Conservation (phyloP, 306 rosid species). For the Dryas drummondii region DNA sequence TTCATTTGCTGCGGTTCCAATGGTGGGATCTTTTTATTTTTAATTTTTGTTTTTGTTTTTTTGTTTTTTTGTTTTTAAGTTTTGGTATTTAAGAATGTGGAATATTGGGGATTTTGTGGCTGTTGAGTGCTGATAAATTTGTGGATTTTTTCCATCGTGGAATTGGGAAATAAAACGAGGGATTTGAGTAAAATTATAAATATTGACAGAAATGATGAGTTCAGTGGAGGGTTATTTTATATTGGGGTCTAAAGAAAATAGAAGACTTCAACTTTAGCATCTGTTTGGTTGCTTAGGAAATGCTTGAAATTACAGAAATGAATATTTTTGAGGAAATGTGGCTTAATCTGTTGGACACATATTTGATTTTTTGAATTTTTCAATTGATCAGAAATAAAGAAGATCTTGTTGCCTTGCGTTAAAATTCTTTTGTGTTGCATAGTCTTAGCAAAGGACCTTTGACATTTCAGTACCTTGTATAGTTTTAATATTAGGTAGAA, state of each 20-base stretch:
- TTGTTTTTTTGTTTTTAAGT: not conserved
- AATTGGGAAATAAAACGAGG: not conserved
- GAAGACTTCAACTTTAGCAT: too few species aligned
- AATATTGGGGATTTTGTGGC: not conserved
- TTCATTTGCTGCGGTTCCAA: not conserved
- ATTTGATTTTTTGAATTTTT: too few species aligned
- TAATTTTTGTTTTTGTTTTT: not conserved
- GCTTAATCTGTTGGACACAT: not conserved
- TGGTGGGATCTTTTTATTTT: not conserved
- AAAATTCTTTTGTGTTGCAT: not conserved
- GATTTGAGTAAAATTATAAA: not conserved
- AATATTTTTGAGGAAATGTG: not conserved
- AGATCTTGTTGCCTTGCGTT: not conserved
- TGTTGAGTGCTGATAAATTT: constrained; percentile 1
- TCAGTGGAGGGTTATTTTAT: not conserved
- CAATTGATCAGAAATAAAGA: too few species aligned
- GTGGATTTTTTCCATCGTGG: not conserved
- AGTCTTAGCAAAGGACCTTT: not conserved
- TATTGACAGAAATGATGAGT: not conserved
- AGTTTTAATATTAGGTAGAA: not conserved
- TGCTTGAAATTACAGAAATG: not conserved
- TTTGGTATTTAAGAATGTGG: not conserved
- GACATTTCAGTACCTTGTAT: not conserved
- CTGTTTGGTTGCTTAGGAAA: not conserved
- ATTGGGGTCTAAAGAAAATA: not conserved